Evolutionary conservation across 73 alveolate species (phyloP).

Genomic region (Urostyla sp.): DNA sequence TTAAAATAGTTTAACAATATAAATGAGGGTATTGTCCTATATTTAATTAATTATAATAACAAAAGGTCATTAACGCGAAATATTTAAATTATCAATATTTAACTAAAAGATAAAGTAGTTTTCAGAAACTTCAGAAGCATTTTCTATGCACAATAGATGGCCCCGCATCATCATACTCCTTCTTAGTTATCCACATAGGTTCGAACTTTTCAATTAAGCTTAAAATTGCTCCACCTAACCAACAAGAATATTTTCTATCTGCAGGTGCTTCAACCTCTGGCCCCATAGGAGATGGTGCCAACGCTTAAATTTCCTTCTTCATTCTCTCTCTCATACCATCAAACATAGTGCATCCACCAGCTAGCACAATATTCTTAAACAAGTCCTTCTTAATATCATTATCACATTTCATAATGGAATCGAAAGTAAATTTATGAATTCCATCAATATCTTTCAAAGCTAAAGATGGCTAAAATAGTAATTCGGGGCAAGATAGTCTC

Average conservation of each 20-base stretch:
- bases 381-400: constrained; percentile 86
- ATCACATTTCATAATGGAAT: constrained; percentile 91
- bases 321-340: constrained; percentile 88
- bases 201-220: constrained; percentile 78
- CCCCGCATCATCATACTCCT: constrained; percentile 85
- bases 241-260: constrained; percentile 77
- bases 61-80: neutral
- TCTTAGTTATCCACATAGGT: constrained; percentile 84
- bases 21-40: too few relatives aligned
- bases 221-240: constrained; percentile 91
- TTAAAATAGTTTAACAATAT: too few relatives aligned
- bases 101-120: neutral
- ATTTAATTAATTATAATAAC: too few relatives aligned
- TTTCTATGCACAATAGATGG: constrained; percentile 79
- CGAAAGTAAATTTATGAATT: constrained; percentile 89
- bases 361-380: constrained; percentile 83
- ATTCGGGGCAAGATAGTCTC: constrained; percentile 83
- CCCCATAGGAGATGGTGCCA: constrained; percentile 84
- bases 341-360: constrained; percentile 96
- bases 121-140: constrained; percentile 75
- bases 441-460: constrained; percentile 74
- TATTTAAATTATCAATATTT: neutral
- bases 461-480: constrained; percentile 78
- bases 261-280: constrained; percentile 90
- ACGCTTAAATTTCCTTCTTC: constrained; percentile 78